phyloP scores from a whole-genome alignment of 2,329 filamentous ascomycete species.

The Chalaropsis ovoidea region DNA sequence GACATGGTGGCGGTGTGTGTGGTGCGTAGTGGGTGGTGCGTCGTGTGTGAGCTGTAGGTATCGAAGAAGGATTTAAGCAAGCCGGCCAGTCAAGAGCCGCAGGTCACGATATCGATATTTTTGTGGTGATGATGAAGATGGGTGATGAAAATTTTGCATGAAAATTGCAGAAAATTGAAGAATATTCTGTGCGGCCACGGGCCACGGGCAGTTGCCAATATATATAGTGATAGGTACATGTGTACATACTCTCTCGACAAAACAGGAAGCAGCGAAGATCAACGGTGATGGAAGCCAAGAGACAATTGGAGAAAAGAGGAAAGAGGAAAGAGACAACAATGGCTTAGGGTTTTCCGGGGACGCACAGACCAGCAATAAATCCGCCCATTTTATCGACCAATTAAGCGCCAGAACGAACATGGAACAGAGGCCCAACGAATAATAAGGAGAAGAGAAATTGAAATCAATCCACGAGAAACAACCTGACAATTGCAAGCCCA shows the following conservation, averaged over 20 bases:
- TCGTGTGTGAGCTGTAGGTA: neutral
- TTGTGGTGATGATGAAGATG: neutral
- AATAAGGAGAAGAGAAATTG: neutral
- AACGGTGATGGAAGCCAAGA: slow-evolving; percentile 15
- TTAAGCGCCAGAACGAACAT: neutral
- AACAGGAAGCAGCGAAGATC: neutral
- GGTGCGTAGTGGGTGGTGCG: neutral
- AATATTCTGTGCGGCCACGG: neutral
- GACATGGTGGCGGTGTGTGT: slow-evolving; percentile 27
- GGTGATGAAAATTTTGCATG: neutral
- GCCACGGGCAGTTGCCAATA: neutral
- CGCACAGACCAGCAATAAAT: slow-evolving; percentile 5
- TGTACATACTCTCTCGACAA: neutral
- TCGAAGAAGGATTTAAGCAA: neutral
- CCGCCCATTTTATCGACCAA: neutral
- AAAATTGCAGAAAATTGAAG: neutral
- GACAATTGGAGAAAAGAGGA: neutral
- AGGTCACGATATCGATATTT: neutral
- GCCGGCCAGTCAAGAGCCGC: neutral
- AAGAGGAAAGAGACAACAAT: neutral
- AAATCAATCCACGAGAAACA: neutral
- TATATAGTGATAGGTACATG: neutral
- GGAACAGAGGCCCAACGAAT: neutral
- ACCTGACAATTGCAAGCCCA: neutral
- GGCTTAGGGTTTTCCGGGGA: slow-evolving; percentile 3